phyloP scores from a whole-genome alignment of 2,329 filamentous ascomycete genomes.

The Colletotrichum orbiculare region DNA sequence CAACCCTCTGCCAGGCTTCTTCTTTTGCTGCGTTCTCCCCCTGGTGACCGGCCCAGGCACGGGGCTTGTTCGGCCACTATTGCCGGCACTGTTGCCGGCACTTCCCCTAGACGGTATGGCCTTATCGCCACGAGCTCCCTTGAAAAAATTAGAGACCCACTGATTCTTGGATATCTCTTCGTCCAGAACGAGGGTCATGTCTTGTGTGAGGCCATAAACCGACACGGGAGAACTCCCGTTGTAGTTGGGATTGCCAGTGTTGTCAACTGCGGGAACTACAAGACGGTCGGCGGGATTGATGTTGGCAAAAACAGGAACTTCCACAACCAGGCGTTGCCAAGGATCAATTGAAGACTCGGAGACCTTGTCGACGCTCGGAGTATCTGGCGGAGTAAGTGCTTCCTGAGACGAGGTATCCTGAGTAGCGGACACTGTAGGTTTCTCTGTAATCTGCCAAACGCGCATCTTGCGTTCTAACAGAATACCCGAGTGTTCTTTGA shows the following conservation, averaged over 20 bases:
- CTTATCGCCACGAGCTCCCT: conserved; percentile 46
- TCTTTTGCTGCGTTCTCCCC: conserved; percentile 72
- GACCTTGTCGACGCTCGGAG: conserved; percentile 47
- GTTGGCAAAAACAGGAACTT: conserved; percentile 64
- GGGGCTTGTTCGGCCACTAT: conserved; percentile 77
- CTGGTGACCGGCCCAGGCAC: conserved; percentile 73
- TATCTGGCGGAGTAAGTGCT: conserved; percentile 55
- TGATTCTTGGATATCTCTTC: conserved; percentile 73
- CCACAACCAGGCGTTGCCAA: conserved; percentile 57
- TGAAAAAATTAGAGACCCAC: conserved; percentile 64
- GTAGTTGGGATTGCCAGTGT: conserved; percentile 78
- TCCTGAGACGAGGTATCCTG: conserved; percentile 50
- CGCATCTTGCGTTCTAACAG: conserved; percentile 79
- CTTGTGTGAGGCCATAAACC: conserved; percentile 74
- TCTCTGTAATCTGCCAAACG: conserved; percentile 73
- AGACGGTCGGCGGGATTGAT: conserved; percentile 37
- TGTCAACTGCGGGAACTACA: conserved; percentile 60
- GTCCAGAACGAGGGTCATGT: conserved; percentile 85
- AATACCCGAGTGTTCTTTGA: conserved; percentile 77
- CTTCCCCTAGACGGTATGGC: conserved; percentile 49
- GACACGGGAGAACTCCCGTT: conserved; percentile 78
- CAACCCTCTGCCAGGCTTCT: conserved; percentile 74
- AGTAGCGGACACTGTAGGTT: conserved; percentile 45
- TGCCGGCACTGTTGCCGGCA: conserved; percentile 50
- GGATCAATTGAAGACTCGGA: conserved; percentile 39